Evolutionary conservation across 805 yeast genomes (phyloP), one percentile per base, ranked within the genome.

Genomic region (Sugiyamaella boreocaroliniensis): DNA sequence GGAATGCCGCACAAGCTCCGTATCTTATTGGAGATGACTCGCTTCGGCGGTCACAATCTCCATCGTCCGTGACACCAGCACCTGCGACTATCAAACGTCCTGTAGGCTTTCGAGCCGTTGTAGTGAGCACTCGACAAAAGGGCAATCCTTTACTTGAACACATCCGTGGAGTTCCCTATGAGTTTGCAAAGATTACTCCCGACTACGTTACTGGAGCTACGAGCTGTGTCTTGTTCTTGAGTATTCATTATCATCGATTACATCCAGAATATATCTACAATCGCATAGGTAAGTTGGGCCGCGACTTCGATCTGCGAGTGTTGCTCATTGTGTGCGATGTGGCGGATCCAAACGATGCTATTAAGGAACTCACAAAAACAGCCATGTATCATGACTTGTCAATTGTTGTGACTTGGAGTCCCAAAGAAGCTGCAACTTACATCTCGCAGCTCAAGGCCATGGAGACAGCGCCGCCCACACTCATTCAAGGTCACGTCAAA

Each of bases 251-350:
- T 49, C 69, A 69, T 54, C 54, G 65, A 12, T 57, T 73, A 29
- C 72, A 68, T 45, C 76, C 76, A 2, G 76, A 72, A 53, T 72
- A 73, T 53, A 70, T 73, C 16, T 66, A 63, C 60, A 57, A 59
- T 16, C 65, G 76, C 14, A 66, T 73, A 20, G 56, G 58, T 19
- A 57, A 60, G 47, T 59, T 73, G 15, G 72, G 72, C 14, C 55
- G 58, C 26, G 65, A 59, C 42, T 57, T 51, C 42, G 61, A 59
- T 12, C 51, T 58, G 41, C 49, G 60, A 34, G 54, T 71, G 6
- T 56, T 72, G 34, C 63, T 72, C 11, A 65, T 72, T 12, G 62
- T 66, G n/a, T 68, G 71, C 3, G 75, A 71, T 43, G 62, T 70
- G 26, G 75, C 71, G 40, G 68, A 71, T 52, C 70, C 68, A 26